Evolutionary conservation across 352 stramenopile genomes (phyloP), one percentile per base, ranked within the genome.

Genomic region (Aphanomyces euteiches): DNA sequence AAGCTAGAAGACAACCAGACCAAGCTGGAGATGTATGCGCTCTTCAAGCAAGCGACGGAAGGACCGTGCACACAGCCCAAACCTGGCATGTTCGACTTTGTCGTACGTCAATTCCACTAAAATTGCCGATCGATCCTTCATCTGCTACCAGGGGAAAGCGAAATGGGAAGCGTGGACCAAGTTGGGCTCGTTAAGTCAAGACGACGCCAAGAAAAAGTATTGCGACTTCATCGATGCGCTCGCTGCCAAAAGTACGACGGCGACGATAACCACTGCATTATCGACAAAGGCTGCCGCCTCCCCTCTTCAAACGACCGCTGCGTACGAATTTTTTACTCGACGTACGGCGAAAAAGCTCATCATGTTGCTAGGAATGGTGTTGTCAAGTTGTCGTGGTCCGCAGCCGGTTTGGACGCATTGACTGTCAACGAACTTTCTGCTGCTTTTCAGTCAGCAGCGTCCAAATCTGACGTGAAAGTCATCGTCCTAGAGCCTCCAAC

Each of bases 21-120:
- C 72, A 93, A 95, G 68, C 75, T 95, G 47, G 69, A 89, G 69
- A 87, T 95, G 79, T 95, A 95, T 76, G 81, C 85, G 72, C 80
- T 95, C 15, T 95, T 90, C 76, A 93, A 95, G 65, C 87, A 95
- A 71, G 77, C 84, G 5, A 81, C 87, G 38, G 59, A 70, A 4
- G 87, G 85, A 67, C 77, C 80, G 60, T 89, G 87, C 76, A 77
- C 77, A n/a, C 84, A 83, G 10, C 47, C 73, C n/a, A 81, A 83
- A 50, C 87, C 87, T 0, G 82, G 84, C 17, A 89, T 93, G 79
- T 78, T 94, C 67, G 85, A 94, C 76, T 91, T 92, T 75, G 84
- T 94, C n/a, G 80, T 81, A 13, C 69, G 77, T 56, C 36, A 56
- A 10, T 19, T 67, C 7, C 12, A 17, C 19, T 43, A 7, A 4